Conservation (phyloP, 768 basidiomycete genomes). For the Tubosaeta brunneosetosa region DNA sequence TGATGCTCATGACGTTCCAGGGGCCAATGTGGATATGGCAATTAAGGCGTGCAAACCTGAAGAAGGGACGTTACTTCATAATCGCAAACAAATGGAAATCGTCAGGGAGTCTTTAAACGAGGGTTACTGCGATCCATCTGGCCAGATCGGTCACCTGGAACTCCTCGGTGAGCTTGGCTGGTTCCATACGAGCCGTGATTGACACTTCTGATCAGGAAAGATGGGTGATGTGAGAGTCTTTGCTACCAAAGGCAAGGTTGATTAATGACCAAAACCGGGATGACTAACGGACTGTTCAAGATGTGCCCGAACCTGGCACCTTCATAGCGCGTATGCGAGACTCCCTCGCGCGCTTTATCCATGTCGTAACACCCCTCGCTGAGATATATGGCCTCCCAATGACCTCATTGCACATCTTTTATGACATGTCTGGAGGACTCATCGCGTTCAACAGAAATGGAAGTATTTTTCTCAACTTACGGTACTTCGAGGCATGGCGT, state of each 20-base stretch:
- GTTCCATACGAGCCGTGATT: not conserved
- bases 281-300: conserved; percentile 34
- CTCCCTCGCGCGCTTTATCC: conserved; percentile 65
- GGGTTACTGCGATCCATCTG: conserved; percentile 78
- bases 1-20: conserved; percentile 5
- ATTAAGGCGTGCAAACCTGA: conserved; percentile 71
- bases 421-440: conserved; percentile 69
- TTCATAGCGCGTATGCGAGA: conserved; percentile 54
- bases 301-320: conserved; percentile 46
- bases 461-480: conserved; percentile 82
- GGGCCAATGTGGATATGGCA: conserved; percentile 68
- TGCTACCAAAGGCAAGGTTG: conserved; percentile 50
- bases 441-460: conserved; percentile 94
- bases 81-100: conserved; percentile 61
- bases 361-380: conserved; percentile 61
- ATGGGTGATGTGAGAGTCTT: conserved; percentile 62
- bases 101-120: conserved; percentile 75
- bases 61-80: conserved; percentile 54
- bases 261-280: not conserved
- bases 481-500: conserved; percentile 88
- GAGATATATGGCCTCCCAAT: conserved; percentile 70
- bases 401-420: conserved; percentile 79
- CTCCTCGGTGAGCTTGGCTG: conserved; percentile 47
- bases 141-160: conserved; percentile 54
- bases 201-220: conserved; percentile 38